Base-by-base conservation (phyloP, 2,329 filamentous ascomycete genomes). In the Diaporthe sp. region DNA sequence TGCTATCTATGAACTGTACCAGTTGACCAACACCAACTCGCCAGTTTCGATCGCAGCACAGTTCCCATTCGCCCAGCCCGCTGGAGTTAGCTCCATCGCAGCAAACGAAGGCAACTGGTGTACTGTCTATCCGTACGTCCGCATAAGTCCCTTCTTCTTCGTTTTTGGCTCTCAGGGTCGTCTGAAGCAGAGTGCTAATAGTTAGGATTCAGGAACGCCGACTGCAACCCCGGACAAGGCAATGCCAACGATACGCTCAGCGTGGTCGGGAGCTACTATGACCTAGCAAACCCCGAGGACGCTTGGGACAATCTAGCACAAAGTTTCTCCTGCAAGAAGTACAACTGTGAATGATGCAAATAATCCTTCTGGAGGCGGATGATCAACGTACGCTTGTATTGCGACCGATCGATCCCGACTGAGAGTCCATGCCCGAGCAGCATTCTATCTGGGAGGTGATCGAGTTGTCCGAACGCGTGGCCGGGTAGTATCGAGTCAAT, bases 261-360 rank as follows among this genome's bases (percentile, higher is more conserved):
- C 49, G 72, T 76, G 15, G 57, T 72, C n/a, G 72, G 72, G 15
- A 76, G 75, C 46, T 76, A 76, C 44, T 76, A 76, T 22, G 65
- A 76, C 19, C 75, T 76, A 13, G 65, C 72, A 17, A 60, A 70
- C 31, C 60, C 75, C 2, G 75, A 76, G 17, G 75, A 76, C 44
- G n/a, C 49, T 10, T 76, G 75, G 75, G 75, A 76, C 15, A 76
- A 74, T 49, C 42, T 76, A 13, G 22, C 75, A 3, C 75, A 76
- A n/a, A 76, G 75, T 9, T 74, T 76, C 34, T 76, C 72, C 1
- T 74, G 75, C 46, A 68, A 42, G 42, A 42, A 73, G 10, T 76
- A 76, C 42, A 61, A 74, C 22, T 76, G 75, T 25, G 71, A 37
- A 44, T 61, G 15, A 53, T 72, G 5, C 12, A 3, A 25, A 10